phyloP scores from a whole-genome alignment of 352 stramenopile genomes.

The Globisporangium cylindrosporum region DNA sequence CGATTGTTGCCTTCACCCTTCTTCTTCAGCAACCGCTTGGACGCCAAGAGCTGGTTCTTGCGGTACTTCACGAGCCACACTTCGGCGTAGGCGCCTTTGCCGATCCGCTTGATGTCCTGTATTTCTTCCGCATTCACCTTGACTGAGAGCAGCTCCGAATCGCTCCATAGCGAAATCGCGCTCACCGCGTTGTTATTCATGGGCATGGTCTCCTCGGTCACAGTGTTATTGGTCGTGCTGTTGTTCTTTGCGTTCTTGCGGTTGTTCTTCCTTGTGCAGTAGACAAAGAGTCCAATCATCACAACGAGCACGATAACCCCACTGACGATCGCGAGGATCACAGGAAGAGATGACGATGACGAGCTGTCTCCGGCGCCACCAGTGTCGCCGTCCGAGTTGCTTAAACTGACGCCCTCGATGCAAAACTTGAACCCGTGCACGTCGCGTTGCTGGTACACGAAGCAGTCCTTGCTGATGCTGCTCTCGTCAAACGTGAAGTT shows the following conservation, averaged over 20 bases:
- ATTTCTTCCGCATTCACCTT: not conserved
- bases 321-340: not conserved
- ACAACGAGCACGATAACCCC: not conserved
- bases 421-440: conserved; percentile 2
- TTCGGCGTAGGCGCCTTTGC: not conserved
- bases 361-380: not conserved
- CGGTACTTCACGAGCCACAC: conserved; percentile 13
- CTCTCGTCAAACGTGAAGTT: conserved; percentile 9
- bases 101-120: not conserved
- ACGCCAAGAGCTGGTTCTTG: conserved; percentile 4
- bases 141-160: not conserved
- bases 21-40: conserved; percentile 9
- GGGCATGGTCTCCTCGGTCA: too few relatives aligned
- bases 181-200: not conserved
- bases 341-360: not conserved
- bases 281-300: not conserved
- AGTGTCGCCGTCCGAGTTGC: not conserved
- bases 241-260: not conserved
- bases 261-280: not conserved
- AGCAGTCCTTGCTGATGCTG: conserved; percentile 1
- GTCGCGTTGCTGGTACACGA: not conserved
- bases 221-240: not conserved
- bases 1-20: not conserved
- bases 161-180: not conserved
- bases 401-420: not conserved